A percentile compares a stretch with the other conserved stretches of the same genome.
Evolutionary conservation across 441 rosid genomes (phyloP).

Genomic region (Adansonia rubrostipa): DNA sequence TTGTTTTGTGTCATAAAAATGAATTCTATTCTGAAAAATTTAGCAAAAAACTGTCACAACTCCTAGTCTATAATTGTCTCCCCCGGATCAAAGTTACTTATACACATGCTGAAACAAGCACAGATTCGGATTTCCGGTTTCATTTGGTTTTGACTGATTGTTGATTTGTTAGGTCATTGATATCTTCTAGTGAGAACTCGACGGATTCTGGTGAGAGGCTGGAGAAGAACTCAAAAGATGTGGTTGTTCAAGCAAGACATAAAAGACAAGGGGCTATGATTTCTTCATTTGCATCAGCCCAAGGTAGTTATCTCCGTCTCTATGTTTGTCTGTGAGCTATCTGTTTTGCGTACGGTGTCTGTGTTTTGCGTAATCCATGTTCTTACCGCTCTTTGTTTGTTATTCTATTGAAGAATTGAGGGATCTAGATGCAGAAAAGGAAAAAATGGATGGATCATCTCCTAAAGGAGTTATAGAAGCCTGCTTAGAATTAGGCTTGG

Average conservation of each 20-base stretch:
- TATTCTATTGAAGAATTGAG: conserved; percentile 53
- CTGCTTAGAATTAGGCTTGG: conserved; percentile 40
- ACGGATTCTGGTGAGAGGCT: conserved; percentile 35
- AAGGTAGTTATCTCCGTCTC: conserved; percentile 43
- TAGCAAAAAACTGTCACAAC: background rate
- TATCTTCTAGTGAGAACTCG: conserved; percentile 40
- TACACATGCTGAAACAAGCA: background rate
- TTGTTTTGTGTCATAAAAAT: background rate
- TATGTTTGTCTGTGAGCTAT: conserved; percentile 26
- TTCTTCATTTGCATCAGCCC: conserved; percentile 57
- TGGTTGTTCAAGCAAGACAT: conserved; percentile 31
- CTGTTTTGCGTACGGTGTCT: background rate
- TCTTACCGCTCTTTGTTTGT: conserved; percentile 19
- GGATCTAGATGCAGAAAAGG: conserved; percentile 45
- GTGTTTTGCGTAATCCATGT: background rate
- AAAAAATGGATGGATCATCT: conserved; percentile 50
- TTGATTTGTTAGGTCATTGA: conserved; percentile 17
- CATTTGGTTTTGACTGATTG: conserved; percentile 20
- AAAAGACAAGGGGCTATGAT: conserved; percentile 39
- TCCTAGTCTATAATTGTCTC: background rate
- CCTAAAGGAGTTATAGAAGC: conserved; percentile 80
- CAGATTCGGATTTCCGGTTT: background rate
- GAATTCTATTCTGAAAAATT: background rate
- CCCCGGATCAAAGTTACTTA: background rate
- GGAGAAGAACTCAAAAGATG: conserved; percentile 34